Conservation (phyloP, 75 land plant genomes). For the Larix kaempferi region DNA sequence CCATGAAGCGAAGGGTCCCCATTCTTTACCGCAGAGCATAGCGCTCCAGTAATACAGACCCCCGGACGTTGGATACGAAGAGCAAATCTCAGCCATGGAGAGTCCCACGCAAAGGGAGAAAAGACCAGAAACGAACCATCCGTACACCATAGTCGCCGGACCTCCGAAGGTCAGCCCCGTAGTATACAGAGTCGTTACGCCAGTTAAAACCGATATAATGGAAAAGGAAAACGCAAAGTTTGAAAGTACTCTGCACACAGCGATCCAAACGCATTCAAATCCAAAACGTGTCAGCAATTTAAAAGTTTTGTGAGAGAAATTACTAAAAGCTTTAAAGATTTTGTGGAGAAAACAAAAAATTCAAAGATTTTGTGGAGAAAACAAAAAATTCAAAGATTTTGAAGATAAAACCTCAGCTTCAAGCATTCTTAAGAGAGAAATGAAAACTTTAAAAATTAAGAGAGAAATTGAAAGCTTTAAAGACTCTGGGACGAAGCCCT, state of each 20-base stretch:
- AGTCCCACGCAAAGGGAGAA: slow-evolving; percentile 82
- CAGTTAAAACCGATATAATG: slow-evolving; percentile 84
- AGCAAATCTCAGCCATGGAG: slow-evolving; percentile 95
- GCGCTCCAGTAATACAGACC: slow-evolving; percentile 96
- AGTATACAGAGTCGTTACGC: slow-evolving; percentile 79
- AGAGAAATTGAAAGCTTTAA: too few relatives aligned
- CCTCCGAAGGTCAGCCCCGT: slow-evolving; percentile 85
- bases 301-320: too few relatives aligned
- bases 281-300: not conserved
- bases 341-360: not conserved
- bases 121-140: slow-evolving; percentile 75
- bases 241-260: slow-evolving; percentile 60
- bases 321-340: too few relatives aligned
- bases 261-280: not conserved
- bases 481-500: too few relatives aligned
- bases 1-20: slow-evolving; percentile 97
- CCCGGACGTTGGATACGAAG: slow-evolving; percentile 94
- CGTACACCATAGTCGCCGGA: slow-evolving; percentile 64
- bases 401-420: too few relatives aligned
- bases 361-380: too few relatives aligned
- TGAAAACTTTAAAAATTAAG: too few relatives aligned
- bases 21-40: slow-evolving; percentile 63
- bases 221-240: slow-evolving; percentile 92
- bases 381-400: too few relatives aligned
- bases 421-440: too few relatives aligned